phyloP scores from a whole-genome alignment of 1,284 basidiomycete species.

The Inonotus obliquus region DNA sequence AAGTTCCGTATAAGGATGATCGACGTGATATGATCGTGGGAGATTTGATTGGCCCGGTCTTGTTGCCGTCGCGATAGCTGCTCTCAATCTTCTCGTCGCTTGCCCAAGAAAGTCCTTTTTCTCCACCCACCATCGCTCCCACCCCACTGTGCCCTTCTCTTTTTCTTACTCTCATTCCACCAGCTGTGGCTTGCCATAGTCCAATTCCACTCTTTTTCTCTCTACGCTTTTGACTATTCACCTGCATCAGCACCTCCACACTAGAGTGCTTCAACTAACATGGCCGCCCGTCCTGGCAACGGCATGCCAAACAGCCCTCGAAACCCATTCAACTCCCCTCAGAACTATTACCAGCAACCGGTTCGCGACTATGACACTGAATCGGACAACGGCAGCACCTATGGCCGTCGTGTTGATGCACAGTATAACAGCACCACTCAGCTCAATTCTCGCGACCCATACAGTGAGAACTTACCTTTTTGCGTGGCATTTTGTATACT shows the following conservation, averaged over 20 bases:
- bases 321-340: constrained; percentile 30
- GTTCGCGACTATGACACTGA: constrained; percentile 15
- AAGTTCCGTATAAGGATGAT: not conserved
- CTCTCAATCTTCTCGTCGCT: not conserved
- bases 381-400: constrained; percentile 15
- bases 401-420: constrained; percentile 20
- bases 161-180: not conserved
- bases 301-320: constrained; percentile 30
- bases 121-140: not conserved
- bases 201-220: constrained; percentile 6
- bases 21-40: not conserved
- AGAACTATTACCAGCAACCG: constrained; percentile 15
- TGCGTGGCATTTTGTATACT: not conserved
- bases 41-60: not conserved
- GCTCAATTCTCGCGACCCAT: constrained; percentile 25
- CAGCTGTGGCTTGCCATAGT: constrained; percentile 12
- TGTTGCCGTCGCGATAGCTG: not conserved
- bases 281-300: constrained; percentile 37
- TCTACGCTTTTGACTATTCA: not conserved
- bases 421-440: constrained; percentile 18
- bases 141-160: not conserved
- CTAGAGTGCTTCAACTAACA: constrained; percentile 19
- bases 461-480: constrained; percentile 20
- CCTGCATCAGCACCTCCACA: not conserved
- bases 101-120: not conserved